Conservation (phyloP, 2,329 filamentous ascomycete genomes). For the Cladosporium sp. region DNA sequence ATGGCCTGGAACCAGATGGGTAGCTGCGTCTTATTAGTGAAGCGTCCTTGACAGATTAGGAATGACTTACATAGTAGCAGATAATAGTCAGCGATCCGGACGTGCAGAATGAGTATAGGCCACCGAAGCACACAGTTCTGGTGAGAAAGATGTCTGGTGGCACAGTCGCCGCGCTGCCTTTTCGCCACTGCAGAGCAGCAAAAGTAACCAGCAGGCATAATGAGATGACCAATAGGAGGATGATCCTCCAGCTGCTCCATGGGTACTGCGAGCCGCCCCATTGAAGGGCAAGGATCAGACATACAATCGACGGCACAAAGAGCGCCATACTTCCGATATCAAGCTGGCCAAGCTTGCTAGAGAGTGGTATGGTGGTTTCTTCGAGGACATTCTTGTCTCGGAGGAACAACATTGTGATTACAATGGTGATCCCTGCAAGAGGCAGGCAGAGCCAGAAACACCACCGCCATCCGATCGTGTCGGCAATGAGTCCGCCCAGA, state of each 20-base stretch:
- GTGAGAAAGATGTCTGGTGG: slow-evolving; percentile 29
- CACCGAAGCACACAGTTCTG: slow-evolving; percentile 42
- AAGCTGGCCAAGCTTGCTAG: slow-evolving; percentile 27
- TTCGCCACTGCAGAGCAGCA: not conserved
- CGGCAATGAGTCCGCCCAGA: slow-evolving; percentile 27
- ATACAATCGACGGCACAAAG: slow-evolving; percentile 29
- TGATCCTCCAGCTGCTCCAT: slow-evolving; percentile 43
- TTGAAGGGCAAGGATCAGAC: slow-evolving; percentile 43
- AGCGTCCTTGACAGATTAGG: not conserved
- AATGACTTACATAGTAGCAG: slow-evolving; percentile 17
- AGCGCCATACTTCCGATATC: slow-evolving; percentile 6
- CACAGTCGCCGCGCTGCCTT: slow-evolving; percentile 2
- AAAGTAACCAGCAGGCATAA: not conserved
- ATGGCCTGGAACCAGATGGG: slow-evolving; percentile 53
- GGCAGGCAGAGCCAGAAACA: slow-evolving; percentile 49
- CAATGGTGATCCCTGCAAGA: slow-evolving; percentile 32
- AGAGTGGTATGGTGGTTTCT: too few relatives aligned
- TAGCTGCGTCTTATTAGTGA: slow-evolving; percentile 31
- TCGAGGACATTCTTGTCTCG: not conserved
- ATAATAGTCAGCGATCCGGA: slow-evolving; percentile 18
- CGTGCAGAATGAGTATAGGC: slow-evolving; percentile 36
- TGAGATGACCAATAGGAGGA: slow-evolving; percentile 40
- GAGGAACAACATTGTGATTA: slow-evolving; percentile 14
- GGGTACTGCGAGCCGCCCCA: slow-evolving; percentile 45
- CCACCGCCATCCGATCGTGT: slow-evolving; percentile 42